Evolutionary conservation across 2,329 filamentous ascomycete genomes (phyloP).

Genomic region (Golovinomyces cichoracearum): DNA sequence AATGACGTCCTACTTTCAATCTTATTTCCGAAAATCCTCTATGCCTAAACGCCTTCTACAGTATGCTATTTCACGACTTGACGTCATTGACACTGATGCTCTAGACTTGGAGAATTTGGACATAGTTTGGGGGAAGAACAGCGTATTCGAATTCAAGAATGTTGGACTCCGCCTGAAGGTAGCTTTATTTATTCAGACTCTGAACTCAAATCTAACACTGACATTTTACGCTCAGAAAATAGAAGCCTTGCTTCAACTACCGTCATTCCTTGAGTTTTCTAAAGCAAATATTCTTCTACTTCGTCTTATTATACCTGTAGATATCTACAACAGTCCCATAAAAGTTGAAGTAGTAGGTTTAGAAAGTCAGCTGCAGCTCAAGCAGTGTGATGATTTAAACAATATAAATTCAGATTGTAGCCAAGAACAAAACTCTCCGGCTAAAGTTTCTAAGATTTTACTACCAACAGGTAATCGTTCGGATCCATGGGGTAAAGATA

Average conservation of each 20-base stretch:
- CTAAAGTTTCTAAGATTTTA: not conserved
- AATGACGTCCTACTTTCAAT: constrained; percentile 16
- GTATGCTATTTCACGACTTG: constrained; percentile 59
- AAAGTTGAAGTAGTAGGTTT: constrained; percentile 59
- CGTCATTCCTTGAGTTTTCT: constrained; percentile 41
- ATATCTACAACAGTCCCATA: constrained; percentile 68
- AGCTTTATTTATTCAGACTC: constrained; percentile 6
- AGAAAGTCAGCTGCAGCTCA: constrained; percentile 37
- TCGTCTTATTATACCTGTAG: constrained; percentile 60
- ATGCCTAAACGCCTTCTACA: constrained; percentile 76
- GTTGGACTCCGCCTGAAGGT: constrained; percentile 60
- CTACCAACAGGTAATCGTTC: not conserved
- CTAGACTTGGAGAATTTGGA: constrained; percentile 70
- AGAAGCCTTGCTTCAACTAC: constrained; percentile 46
- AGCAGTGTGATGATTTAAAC: constrained; percentile 10
- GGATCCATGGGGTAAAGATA: not conserved
- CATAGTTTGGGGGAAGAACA: constrained; percentile 56
- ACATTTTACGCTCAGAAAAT: constrained; percentile 36
- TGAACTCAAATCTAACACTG: constrained; percentile 2
- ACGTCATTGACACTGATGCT: constrained; percentile 67
- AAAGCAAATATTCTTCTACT: constrained; percentile 52
- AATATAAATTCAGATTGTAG: constrained; percentile 16
- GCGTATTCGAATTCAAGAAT: constrained; percentile 63
- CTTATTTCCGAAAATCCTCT: constrained; percentile 22
- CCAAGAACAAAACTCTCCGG: constrained; percentile 11